Percentiles rank a stretch among this genome's conserved stretches.
These are phyloP conservation scores for Candida loeiensis DNA, from an alignment of 805 yeast species.

Conservation along the genomic window DNA sequence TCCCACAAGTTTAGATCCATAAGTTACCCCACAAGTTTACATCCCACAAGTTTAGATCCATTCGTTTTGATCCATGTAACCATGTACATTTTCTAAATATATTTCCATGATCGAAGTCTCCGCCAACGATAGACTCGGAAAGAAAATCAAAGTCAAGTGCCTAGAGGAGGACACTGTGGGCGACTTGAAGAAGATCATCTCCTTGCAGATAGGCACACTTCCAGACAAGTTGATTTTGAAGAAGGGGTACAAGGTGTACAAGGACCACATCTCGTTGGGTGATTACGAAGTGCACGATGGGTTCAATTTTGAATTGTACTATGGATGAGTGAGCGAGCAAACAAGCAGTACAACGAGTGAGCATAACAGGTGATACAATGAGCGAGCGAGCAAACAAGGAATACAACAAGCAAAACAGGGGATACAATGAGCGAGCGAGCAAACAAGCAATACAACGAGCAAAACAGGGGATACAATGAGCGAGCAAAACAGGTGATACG, in stretches of 20 bases:
- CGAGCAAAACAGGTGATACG: neutral
- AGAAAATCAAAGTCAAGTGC: constrained; percentile 84
- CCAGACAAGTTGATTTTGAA: constrained; percentile 66
- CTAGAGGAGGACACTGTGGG: constrained; percentile 81
- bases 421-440: neutral
- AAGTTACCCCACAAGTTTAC: no score
- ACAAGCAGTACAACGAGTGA: neutral
- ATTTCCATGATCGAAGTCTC: constrained; percentile 37
- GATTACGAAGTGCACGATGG: constrained; percentile 95
- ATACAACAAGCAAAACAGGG: neutral
- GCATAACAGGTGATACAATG: neutral
- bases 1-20: no score
- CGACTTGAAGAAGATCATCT: constrained; percentile 81
- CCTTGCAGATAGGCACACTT: constrained; percentile 77
- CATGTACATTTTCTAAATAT: neutral
- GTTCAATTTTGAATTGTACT: constrained; percentile 79
- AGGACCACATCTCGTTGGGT: constrained; percentile 87
- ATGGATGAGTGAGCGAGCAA: constrained; percentile 27
- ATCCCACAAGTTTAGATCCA: no score
- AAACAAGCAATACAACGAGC: neutral
- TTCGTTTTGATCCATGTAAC: neutral
- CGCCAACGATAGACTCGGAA: constrained; percentile 66
- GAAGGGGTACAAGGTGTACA: constrained; percentile 79
- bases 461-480: neutral
- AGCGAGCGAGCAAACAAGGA: neutral